phyloP scores from a whole-genome alignment of 164 flowering plant species.

The Aristolochia contorta region DNA sequence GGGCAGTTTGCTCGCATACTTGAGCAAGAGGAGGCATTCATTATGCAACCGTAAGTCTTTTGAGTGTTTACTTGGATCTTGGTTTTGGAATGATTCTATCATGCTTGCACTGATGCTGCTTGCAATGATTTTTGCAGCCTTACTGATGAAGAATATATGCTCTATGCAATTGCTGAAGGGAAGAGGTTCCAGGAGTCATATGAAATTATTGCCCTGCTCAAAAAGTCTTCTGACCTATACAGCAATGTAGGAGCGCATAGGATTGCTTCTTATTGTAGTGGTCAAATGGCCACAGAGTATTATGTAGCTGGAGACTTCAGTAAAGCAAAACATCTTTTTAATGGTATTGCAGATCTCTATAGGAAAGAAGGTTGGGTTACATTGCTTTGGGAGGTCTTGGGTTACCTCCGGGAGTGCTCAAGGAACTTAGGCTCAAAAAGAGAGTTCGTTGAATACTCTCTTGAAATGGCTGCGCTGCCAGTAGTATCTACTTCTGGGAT shows the following conservation, averaged over 20 bases:
- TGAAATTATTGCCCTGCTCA: conserved; percentile 86
- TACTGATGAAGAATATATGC: conserved; percentile 71
- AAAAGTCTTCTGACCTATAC: conserved; percentile 63
- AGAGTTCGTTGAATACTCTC: conserved; percentile 81
- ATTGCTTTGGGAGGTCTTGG: conserved; percentile 84
- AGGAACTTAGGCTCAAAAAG: conserved; percentile 40
- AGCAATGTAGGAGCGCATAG: conserved; percentile 44
- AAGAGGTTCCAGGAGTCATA: conserved; percentile 79
- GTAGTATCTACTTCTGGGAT: conserved; percentile 24
- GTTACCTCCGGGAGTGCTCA: conserved; percentile 82
- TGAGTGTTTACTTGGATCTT: background rate
- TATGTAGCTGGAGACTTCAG: conserved; percentile 41
- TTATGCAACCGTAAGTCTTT: conserved; percentile 62
- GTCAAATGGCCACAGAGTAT: conserved; percentile 74
- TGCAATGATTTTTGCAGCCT: conserved; percentile 42
- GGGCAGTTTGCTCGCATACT: conserved; percentile 76
- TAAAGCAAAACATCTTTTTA: conserved; percentile 64
- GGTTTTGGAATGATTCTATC: background rate
- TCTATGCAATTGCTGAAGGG: conserved; percentile 62
- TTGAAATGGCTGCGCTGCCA: conserved; percentile 97
- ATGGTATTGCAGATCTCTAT: conserved; percentile 47
- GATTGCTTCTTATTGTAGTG: conserved; percentile 62
- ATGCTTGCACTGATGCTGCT: conserved; percentile 9
- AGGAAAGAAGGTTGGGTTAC: conserved; percentile 88
- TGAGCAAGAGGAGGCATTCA: conserved; percentile 51